These are phyloP conservation scores for Postia placenta DNA, from an alignment of 768 basidiomycete species.

Conservation along the genomic window DNA sequence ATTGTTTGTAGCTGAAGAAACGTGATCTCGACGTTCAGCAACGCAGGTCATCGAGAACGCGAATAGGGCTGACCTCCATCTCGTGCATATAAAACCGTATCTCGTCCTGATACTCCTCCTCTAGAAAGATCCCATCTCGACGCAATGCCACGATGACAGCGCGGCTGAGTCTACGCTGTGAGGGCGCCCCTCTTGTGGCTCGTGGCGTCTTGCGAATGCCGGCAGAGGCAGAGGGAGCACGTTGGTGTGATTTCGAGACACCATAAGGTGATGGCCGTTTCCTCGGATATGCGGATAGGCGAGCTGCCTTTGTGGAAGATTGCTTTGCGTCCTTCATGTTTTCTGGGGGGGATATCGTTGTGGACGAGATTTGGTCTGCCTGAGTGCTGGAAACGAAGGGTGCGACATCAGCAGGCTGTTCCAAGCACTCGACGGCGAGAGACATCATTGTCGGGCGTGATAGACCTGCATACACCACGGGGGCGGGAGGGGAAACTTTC, in stretches of 20 bases:
- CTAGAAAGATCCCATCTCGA: constrained; percentile 71
- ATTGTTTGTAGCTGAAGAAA: constrained; percentile 65
- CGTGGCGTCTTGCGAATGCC: constrained; percentile 61
- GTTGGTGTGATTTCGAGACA: constrained; percentile 59
- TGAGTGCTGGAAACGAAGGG: constrained; percentile 30
- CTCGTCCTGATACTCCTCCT: constrained; percentile 94
- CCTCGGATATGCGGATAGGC: constrained; percentile 69
- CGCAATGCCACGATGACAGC: constrained; percentile 64
- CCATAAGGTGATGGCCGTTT: constrained; percentile 82
- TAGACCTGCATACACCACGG: background rate
- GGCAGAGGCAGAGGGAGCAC: constrained; percentile 35
- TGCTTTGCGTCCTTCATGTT: constrained; percentile 73
- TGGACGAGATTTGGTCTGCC: constrained; percentile 40
- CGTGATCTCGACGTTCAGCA: background rate
- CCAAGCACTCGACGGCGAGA: background rate
- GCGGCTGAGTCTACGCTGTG: constrained; percentile 64
- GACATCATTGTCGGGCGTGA: background rate
- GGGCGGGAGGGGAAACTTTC: background rate
- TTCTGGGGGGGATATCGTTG: constrained; percentile 24
- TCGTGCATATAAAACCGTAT: constrained; percentile 92
- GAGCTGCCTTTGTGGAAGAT: constrained; percentile 54
- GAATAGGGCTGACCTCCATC: constrained; percentile 83
- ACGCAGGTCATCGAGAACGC: background rate
- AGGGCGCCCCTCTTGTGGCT: constrained; percentile 51
- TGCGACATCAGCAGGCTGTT: constrained; percentile 15